These are phyloP conservation scores for Erysimum pusillum DNA, from an alignment of 441 rosid genomes.

Conservation along the genomic window DNA sequence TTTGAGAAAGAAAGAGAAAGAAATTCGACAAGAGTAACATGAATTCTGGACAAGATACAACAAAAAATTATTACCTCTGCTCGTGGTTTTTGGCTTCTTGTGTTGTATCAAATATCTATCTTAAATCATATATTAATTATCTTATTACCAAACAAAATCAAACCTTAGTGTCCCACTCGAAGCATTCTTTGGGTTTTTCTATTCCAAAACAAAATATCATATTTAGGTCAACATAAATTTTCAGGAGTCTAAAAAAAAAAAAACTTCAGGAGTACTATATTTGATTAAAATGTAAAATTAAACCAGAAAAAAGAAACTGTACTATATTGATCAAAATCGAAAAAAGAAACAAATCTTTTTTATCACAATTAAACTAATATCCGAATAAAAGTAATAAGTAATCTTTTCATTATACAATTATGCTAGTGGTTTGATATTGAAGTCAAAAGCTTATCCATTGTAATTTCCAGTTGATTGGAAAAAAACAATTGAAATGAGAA, in stretches of 20 bases:
- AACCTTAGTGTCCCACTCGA: constrained; percentile 19
- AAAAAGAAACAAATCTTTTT: too few relatives aligned
- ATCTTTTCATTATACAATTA: not conserved
- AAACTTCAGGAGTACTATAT: too few relatives aligned
- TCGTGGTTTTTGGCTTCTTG: constrained; percentile 37
- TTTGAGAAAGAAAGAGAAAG: constrained; percentile 27
- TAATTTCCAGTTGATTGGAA: not conserved
- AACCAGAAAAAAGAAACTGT: not conserved
- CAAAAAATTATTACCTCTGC: constrained; percentile 17
- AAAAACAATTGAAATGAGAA: not conserved
- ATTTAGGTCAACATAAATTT: not conserved
- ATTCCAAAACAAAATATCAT: not conserved
- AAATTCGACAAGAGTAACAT: constrained; percentile 43
- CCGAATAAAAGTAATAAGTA: not conserved
- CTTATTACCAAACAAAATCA: constrained; percentile 22
- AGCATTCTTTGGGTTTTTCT: not conserved
- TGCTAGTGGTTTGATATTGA: not conserved
- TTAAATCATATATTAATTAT: constrained; percentile 17
- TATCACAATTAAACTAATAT: not conserved
- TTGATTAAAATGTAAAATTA: not conserved
- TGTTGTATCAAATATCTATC: constrained; percentile 25
- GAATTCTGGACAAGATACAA: constrained; percentile 33
- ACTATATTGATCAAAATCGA: not conserved
- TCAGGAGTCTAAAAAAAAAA: too few relatives aligned
- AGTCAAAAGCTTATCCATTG: constrained; percentile 34